Base-by-base conservation (phyloP, 1,284 basidiomycete species). In the Apiotrichum montevideense region DNA sequence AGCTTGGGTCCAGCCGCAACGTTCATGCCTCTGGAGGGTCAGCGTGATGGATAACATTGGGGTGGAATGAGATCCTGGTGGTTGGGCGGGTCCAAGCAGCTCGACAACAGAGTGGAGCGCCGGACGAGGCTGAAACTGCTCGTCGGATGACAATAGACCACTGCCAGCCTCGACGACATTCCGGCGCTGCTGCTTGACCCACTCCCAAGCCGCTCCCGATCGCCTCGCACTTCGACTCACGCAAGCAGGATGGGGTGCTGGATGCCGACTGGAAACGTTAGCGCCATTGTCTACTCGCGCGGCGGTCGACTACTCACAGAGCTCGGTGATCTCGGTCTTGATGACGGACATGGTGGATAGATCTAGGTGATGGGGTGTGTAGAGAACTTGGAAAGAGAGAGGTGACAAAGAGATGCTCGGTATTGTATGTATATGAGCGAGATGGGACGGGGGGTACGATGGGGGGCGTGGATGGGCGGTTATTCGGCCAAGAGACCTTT, bases 231-330 rank as follows among this genome's bases (percentile, higher is more conserved):
- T 21, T 21, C n/a, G 10, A 56, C 70, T 63, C 46, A 72, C 70
- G 91, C 91, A 35, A 94, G 84, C 61, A 94, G 77, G 64, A 95
- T 82, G 46, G 91, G 91, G 72, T 94, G 90, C 74, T 86, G 83
- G 73, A 94, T 85, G 58, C 84, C 84, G 75, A 94, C 69, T 72
- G 55, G 35, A 8, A 46, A 39, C 54, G 56, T 49, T 62, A 34
- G 47, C 45, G 34, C 52, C 40, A 40, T 14, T 10, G 5, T 34
- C 32, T 10, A 29, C 10, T 46, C 43, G 29, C 21, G 21, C 21
- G 21, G 21, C 21, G 21, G 21, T 21, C 21, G 21, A 33, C 1
- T 29, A 70, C 71, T 57, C 40, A 73, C 71, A 90, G 55, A 90
- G 78, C 74, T 90, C 81, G 37, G 90, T 93, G 63, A 93, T 80